A percentile compares a stretch with the other conserved stretches of the same genome.
These are phyloP conservation scores for Juglanconis sp. DNA, from an alignment of 2,329 filamentous ascomycete species.

Conservation along the genomic window DNA sequence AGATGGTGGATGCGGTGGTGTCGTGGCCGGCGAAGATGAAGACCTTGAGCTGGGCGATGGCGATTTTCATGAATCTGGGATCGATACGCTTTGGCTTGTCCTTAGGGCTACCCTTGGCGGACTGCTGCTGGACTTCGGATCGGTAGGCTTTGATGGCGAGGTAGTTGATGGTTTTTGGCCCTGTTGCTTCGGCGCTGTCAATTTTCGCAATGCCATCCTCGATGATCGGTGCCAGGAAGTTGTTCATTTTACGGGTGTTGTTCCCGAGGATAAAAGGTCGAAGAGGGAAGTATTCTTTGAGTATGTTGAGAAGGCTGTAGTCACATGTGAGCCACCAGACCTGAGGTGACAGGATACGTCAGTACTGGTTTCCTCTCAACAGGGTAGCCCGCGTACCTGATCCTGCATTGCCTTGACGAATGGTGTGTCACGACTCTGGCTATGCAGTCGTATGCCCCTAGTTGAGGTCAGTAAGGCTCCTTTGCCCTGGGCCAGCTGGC, in stretches of 20 bases:
- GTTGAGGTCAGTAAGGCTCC: too few species aligned
- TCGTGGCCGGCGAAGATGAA: constrained; percentile 25
- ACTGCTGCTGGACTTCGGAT: constrained; percentile 13
- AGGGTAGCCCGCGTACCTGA: background rate
- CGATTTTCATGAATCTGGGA: constrained; percentile 2
- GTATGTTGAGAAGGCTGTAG: background rate
- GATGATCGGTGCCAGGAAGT: constrained; percentile 26
- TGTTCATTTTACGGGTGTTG: constrained; percentile 26
- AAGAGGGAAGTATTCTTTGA: constrained; percentile 18
- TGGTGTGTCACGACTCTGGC: background rate
- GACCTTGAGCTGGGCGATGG: constrained; percentile 23
- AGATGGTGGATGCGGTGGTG: constrained; percentile 14
- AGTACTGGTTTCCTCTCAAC: background rate
- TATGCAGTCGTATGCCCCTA: constrained; percentile 1
- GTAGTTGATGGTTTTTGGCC: constrained; percentile 27
- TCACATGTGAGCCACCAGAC: constrained; percentile 18
- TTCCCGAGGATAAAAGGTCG: constrained; percentile 24
- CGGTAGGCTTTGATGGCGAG: constrained; percentile 26
- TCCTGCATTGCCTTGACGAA: background rate
- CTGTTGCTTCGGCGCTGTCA: constrained; percentile 7
- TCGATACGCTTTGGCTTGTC: background rate
- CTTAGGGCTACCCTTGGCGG: background rate
- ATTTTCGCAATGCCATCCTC: constrained; percentile 24
- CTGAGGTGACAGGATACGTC: background rate
- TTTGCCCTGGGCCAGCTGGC: background rate